A percentile compares a stretch with the other conserved stretches of the same genome.
Conservation (phyloP, 305 asterid genomes). For the Fraxinus velutina region DNA sequence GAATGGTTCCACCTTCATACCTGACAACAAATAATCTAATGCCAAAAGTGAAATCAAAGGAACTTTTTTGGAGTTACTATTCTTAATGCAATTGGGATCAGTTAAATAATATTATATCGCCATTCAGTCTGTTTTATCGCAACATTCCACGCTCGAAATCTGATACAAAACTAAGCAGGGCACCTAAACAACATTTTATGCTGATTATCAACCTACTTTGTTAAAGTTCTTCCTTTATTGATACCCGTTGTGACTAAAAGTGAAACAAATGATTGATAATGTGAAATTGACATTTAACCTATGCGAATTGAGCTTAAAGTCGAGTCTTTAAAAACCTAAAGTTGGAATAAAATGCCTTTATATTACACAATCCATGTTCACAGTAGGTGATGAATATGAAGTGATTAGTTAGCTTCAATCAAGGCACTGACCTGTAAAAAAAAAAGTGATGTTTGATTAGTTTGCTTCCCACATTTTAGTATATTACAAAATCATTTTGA, state of each 20-base stretch:
- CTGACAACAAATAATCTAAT: not conserved
- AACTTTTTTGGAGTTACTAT: not conserved
- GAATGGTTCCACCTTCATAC: not conserved
- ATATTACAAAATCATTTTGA: constrained; percentile 6
- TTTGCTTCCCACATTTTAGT: constrained; percentile 23
- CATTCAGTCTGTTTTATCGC: not conserved
- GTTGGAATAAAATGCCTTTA: not conserved
- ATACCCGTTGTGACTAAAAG: not conserved
- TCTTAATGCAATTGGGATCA: not conserved
- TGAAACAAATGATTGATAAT: not conserved
- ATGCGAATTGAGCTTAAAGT: not conserved
- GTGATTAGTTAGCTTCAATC: constrained; percentile 34
- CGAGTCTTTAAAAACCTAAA: not conserved
- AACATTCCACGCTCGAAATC: not conserved
- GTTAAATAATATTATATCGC: not conserved
- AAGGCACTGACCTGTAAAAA: constrained; percentile 27
- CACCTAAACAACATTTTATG: not conserved
- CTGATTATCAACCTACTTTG: not conserved
- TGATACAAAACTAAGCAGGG: not conserved
- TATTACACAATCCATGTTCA: constrained; percentile 3
- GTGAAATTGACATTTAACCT: not conserved
- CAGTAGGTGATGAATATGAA: constrained; percentile 13
- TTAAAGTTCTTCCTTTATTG: not conserved
- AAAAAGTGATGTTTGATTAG: constrained; percentile 8
- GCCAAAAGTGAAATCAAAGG: not conserved